These are phyloP conservation scores for Hevea brasiliensis DNA, from an alignment of 345 rosid species.

Conservation along the genomic window DNA sequence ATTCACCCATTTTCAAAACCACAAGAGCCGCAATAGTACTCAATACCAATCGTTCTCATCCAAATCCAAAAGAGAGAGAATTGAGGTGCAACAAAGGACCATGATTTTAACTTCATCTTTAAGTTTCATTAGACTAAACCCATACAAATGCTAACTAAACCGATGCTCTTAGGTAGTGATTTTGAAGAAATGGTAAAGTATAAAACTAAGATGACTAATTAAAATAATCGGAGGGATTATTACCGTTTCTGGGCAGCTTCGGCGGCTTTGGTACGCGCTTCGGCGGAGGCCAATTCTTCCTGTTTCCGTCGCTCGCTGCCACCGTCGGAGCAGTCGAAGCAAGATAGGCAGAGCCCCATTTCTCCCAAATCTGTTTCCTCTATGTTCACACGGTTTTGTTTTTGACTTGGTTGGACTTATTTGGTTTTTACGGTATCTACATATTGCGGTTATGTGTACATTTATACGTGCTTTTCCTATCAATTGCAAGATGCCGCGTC, in stretches of 20 bases:
- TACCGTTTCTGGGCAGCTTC: conserved; percentile 95
- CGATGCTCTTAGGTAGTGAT: neutral
- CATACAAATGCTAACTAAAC: neutral
- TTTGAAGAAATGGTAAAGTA: neutral
- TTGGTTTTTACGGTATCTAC: neutral
- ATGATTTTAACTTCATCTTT: neutral
- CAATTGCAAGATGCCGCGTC: conserved; percentile 1
- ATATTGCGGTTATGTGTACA: neutral
- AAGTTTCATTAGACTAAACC: neutral
- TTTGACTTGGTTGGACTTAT: neutral
- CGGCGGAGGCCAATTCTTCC: conserved; percentile 78
- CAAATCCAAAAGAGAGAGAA: neutral
- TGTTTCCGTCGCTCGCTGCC: conserved; percentile 50
- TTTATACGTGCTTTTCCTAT: neutral
- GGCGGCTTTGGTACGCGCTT: conserved; percentile 94
- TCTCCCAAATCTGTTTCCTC: neutral
- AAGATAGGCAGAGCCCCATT: conserved; percentile 53
- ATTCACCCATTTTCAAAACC: no score
- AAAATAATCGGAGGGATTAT: neutral
- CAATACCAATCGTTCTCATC: no score
- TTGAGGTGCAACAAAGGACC: neutral
- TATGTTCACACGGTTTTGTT: neutral
- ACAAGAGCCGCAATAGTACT: no score
- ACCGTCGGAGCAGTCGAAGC: conserved; percentile 75
- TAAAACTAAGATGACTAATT: neutral